phyloP scores from a whole-genome alignment of 2,329 filamentous ascomycete genomes.

The Exophiala calicioides region DNA sequence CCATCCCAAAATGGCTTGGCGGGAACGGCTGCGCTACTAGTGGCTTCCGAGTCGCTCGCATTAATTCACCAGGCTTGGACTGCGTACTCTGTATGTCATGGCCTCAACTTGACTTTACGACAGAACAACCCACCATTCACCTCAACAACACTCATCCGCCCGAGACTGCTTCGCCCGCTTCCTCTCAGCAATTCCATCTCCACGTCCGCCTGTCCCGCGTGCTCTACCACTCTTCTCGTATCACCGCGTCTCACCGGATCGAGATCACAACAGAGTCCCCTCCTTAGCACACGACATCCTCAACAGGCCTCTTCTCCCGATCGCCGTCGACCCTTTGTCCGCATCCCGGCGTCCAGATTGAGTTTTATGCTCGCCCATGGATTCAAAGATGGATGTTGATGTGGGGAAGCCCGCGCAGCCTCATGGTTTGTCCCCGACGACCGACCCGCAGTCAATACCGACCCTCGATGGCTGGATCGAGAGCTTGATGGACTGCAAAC shows the following conservation, averaged over 20 bases:
- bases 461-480: constrained; percentile 98
- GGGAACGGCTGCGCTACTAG: background rate
- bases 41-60: constrained; percentile 2
- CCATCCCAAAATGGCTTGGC: too few relatives aligned
- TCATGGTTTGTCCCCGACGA: constrained; percentile 71
- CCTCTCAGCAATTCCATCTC: constrained; percentile 3
- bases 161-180: background rate
- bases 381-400: constrained; percentile 97
- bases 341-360: constrained; percentile 6
- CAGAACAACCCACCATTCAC: constrained; percentile 5
- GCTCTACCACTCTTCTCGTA: background rate
- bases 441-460: constrained; percentile 85
- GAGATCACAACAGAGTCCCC: constrained; percentile 21
- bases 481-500: constrained; percentile 97
- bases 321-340: constrained; percentile 32
- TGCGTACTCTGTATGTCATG: constrained; percentile 13
- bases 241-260: constrained; percentile 3
- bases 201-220: background rate
- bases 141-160: background rate
- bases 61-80: background rate
- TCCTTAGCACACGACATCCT: constrained; percentile 22
- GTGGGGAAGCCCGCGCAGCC: constrained; percentile 81
- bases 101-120: constrained; percentile 8
- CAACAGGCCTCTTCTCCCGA: constrained; percentile 23
- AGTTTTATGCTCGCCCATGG: constrained; percentile 59